A percentile compares a stretch with the other conserved stretches of the same genome.
phyloP scores from a whole-genome alignment of 1,284 basidiomycete species.

The Cerioporus squamosus region DNA sequence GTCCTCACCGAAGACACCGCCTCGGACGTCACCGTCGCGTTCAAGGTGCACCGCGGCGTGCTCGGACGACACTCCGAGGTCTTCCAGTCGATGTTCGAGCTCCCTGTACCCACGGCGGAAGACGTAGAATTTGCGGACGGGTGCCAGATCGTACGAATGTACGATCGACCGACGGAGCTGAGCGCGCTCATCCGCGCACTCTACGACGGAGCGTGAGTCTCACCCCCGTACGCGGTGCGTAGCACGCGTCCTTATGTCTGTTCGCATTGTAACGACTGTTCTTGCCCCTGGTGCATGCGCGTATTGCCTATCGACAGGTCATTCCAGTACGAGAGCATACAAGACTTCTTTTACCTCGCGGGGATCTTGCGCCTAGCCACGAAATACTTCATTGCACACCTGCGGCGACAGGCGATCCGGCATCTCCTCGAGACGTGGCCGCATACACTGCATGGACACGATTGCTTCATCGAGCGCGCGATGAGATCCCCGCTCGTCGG shows the following conservation, averaged over 20 bases:
- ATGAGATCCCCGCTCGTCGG: conserved; percentile 45
- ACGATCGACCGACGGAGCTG: conserved; percentile 57
- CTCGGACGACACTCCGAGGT: conserved; percentile 63
- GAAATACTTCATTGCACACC: conserved; percentile 59
- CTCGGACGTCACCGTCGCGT: conserved; percentile 41
- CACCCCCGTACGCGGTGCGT: conserved; percentile 18
- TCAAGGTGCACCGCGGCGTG: conserved; percentile 61
- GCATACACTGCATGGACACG: conserved; percentile 56
- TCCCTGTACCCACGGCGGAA: conserved; percentile 45
- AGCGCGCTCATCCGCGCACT: conserved; percentile 56
- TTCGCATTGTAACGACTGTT: conserved; percentile 1
- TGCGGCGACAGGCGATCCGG: conserved; percentile 52
- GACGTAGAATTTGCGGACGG: conserved; percentile 45
- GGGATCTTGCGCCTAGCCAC: conserved; percentile 58
- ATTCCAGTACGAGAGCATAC: conserved; percentile 46
- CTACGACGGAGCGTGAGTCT: conserved; percentile 61
- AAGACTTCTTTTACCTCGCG: conserved; percentile 58
- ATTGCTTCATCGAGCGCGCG: conserved; percentile 57
- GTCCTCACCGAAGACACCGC: conserved; percentile 45
- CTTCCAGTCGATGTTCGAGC: conserved; percentile 60
- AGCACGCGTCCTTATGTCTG: background rate
- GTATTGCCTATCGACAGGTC: conserved; percentile 14
- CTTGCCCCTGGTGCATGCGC: background rate
- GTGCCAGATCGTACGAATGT: conserved; percentile 56
- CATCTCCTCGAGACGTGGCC: conserved; percentile 57